Base-by-base conservation (phyloP, 1,139 yeast species). In the Pichia terricola region DNA sequence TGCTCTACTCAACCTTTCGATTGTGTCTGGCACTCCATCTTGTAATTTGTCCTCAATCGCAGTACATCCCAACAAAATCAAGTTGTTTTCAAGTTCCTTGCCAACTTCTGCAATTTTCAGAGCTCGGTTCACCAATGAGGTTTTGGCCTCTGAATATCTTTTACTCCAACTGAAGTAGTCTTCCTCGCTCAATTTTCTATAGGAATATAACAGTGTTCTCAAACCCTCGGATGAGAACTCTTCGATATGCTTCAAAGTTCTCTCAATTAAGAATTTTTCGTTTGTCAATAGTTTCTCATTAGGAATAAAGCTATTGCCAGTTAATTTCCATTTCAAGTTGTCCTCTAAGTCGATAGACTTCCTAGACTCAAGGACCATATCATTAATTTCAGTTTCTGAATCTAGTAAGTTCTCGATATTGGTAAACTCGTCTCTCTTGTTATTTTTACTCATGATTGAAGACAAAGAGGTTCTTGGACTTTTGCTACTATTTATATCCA, bases 41-140 rank as follows among this genome's bases (percentile, higher is more conserved):
- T 94, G 99, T 40, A 94, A 70, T 59, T 91, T 94, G 59, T 94
- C 99, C 61, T 94, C 99, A 51, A 94, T 91, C 0, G 97, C 98
- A 3, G 97, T 88, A 3, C 96, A 96, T 7, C 98, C 98, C 11
- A 82, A 63, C 25, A 91, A 65, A 45, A 75, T 81, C 38, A 91
- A 67, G 31, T 74, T 71, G 10, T 61, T 63, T 61, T 94, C 99
- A 45, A 91, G 68, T 45, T 69, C 60, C 38, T 74, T 83, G 26
- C 97, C 97, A 6, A 80, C 76, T 33, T 68, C 67, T 51, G 86
- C 95, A 40, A 89, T 77, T 53, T 79, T 71, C 41, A 67, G 62
- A 3, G 79, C 71, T 41, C 98, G 75, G 52, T 87, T 75, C 1
- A 66, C 71, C 40, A 91, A 65, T 4, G 95, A 75, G 0, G 89